Evolutionary conservation across 225 moss, liverwort and hornwort species (phyloP).

Genomic region (Neckera pumila): DNA sequence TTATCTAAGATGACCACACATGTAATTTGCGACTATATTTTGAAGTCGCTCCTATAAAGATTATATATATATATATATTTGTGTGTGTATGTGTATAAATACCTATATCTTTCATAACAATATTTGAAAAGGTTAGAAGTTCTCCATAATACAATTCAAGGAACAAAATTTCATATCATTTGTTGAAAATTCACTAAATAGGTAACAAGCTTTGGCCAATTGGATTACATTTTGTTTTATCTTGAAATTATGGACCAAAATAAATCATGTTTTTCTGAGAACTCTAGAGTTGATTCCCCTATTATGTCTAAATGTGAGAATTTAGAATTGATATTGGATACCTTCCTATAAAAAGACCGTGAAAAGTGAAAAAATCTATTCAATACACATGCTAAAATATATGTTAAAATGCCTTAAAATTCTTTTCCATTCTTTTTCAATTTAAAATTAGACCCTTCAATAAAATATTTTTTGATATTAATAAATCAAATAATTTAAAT

Average conservation of each 20-base stretch:
- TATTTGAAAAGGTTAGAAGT: neutral
- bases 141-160: neutral
- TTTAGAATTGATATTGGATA: neutral
- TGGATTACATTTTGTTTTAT: neutral
- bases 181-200: neutral
- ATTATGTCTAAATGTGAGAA: accelerated
- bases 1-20: neutral
- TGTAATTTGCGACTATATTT: neutral
- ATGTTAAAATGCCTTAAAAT: too few species aligned
- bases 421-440: too few species aligned
- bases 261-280: neutral
- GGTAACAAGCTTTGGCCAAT: too few species aligned
- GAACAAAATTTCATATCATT: neutral
- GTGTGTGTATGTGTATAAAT: too few species aligned
- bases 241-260: neutral
- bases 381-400: too few species aligned
- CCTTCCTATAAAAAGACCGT: accelerated
- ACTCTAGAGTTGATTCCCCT: accelerated
- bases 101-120: too few species aligned
- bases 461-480: neutral
- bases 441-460: neutral
- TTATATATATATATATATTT: too few species aligned
- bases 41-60: neutral
- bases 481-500: neutral
- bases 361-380: too few species aligned